These are phyloP conservation scores for Cicer cuneatum DNA, from an alignment of 306 rosid species.

Conservation along the genomic window DNA sequence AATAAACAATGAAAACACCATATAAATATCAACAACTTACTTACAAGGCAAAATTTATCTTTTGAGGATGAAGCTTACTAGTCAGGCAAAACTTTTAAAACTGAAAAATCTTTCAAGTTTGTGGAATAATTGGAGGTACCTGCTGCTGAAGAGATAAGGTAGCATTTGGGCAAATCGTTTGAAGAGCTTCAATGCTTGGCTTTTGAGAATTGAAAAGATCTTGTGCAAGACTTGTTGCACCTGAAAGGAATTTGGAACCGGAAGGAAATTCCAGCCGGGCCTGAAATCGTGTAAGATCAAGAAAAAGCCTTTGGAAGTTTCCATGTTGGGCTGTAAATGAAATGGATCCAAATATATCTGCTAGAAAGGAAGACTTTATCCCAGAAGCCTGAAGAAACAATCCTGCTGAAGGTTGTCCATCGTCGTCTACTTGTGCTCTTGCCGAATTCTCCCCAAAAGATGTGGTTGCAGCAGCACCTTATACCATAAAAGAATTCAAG, in stretches of 20 bases:
- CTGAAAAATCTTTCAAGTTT: conserved; percentile 13
- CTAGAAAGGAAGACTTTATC: conserved; percentile 63
- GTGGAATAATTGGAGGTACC: conserved; percentile 57
- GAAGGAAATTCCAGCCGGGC: conserved; percentile 80
- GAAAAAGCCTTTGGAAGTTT: conserved; percentile 69
- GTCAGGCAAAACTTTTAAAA: conserved; percentile 20
- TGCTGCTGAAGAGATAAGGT: conserved; percentile 91
- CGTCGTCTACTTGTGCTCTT: conserved; percentile 52
- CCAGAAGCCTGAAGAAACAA: conserved; percentile 54
- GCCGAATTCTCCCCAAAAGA: conserved; percentile 61
- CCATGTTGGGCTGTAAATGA: conserved; percentile 85
- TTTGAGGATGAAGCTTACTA: conserved; percentile 11
- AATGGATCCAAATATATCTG: conserved; percentile 71
- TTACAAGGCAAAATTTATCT: not conserved
- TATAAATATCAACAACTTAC: conserved; percentile 7
- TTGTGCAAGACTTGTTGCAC: conserved; percentile 67
- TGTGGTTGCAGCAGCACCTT: conserved; percentile 74
- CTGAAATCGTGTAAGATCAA: conserved; percentile 83
- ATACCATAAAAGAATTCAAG: conserved; percentile 37
- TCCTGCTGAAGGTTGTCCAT: conserved; percentile 57
- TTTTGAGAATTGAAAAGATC: conserved; percentile 68
- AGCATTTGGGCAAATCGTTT: conserved; percentile 70
- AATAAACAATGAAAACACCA: conserved; percentile 17
- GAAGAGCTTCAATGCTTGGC: conserved; percentile 66
- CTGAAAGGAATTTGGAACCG: conserved; percentile 75